phyloP scores from a whole-genome alignment of 129 eudicot species.

The Logfia minima region DNA sequence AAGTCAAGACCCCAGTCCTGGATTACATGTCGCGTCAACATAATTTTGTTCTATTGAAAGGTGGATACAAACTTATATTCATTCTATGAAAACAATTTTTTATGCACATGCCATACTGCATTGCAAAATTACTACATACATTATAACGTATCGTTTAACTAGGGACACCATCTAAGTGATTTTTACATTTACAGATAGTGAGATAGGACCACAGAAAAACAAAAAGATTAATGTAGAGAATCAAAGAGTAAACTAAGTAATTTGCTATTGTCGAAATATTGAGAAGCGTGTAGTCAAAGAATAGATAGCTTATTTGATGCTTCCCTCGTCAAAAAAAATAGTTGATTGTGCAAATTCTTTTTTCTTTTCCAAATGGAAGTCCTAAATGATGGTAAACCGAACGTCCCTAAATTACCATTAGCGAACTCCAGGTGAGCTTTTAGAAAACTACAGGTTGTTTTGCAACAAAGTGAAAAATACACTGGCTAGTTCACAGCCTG shows the following conservation, averaged over 20 bases:
- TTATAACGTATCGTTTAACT: background rate
- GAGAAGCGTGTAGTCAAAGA: too few relatives aligned
- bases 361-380: background rate
- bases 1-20: constrained; percentile 38
- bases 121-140: background rate
- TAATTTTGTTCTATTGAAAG: too few relatives aligned
- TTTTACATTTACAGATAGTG: too few relatives aligned
- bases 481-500: background rate
- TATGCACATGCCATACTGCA: background rate
- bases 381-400: background rate
- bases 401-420: background rate
- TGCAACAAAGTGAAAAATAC: background rate
- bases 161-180: too few relatives aligned
- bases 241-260: too few relatives aligned
- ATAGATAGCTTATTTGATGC: too few relatives aligned
- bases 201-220: too few relatives aligned
- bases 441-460: background rate
- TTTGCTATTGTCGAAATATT: too few relatives aligned
- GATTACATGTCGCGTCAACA: background rate
- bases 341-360: too few relatives aligned
- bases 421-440: background rate
- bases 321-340: too few relatives aligned
- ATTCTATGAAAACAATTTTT: too few relatives aligned
- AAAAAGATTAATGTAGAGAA: too few relatives aligned
- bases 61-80: constrained; percentile 20